Evolutionary conservation across 768 basidiomycete genomes (phyloP), one percentile per base, ranked within the genome.

Genomic region (Boletus rubroflammeus): DNA sequence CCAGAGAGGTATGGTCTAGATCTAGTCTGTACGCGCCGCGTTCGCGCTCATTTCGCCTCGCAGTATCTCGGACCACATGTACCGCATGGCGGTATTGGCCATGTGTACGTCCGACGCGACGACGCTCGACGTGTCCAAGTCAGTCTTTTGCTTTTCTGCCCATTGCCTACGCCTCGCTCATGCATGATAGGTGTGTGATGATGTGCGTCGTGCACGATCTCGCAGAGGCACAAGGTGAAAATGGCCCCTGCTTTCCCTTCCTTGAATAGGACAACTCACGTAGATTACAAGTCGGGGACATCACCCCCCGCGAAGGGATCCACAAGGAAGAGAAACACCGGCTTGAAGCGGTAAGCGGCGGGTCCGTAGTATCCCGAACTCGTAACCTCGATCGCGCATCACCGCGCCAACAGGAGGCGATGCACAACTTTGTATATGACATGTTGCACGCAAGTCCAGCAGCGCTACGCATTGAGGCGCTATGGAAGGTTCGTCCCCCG

Each of bases 41-140:
- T 4, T 51, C 32, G 3, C 14, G 11, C 43, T 57, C 43, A 58
- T 19, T 10, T 38, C 29, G 13, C 32, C 25, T 25, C 19, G 10
- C 55, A 93, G 90, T 59, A 95, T 98, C 58, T 86, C 93, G 8
- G 96, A 98, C 70, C 95, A 98, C 64, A 98, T 97, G 96, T 91
- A 93, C 68, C 78, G 96, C 44, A 98, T 99, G 96, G 88, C 93
- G 2, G 68, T 98, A n/a, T 79, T 98, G 40, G 86, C 93, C 5
- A 86, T 99, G 83, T 88, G 93, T 56, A 81, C 83, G 6, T 85
- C 91, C 0, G 91, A 91, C 63, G 47, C 38, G 10, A 32, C 72
- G n/a, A 77, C 75, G 1, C 78, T 93, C 8, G 88, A 91, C 68
- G 70, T 89, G 26, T 69, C 88, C 62, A 88, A 87, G 91, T 91